These are phyloP conservation scores for Dryas alaskensis DNA, from an alignment of 306 rosid genomes.

Conservation along the genomic window DNA sequence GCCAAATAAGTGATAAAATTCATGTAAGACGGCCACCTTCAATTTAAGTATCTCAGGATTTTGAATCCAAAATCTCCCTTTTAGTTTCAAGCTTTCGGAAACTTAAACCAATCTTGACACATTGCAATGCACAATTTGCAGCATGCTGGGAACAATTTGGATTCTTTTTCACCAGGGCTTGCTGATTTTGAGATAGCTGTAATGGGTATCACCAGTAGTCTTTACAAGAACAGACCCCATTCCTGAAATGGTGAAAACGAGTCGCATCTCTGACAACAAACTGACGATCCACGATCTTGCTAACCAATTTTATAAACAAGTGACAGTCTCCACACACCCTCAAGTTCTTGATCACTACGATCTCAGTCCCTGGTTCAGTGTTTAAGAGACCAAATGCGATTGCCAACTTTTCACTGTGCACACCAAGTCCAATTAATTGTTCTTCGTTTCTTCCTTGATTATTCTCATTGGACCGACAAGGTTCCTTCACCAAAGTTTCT, in stretches of 20 bases:
- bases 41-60: not conserved
- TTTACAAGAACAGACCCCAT: conserved; percentile 82
- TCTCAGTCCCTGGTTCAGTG: conserved; percentile 52
- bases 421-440: conserved; percentile 36
- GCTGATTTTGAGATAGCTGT: not conserved
- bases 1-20: not conserved
- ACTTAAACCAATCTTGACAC: not conserved
- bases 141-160: not conserved
- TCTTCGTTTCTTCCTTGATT: conserved; percentile 41
- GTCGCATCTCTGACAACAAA: conserved; percentile 81
- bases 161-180: not conserved
- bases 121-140: not conserved
- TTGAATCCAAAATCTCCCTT: not conserved
- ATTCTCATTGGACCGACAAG: conserved; percentile 28
- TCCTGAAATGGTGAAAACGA: conserved; percentile 80
- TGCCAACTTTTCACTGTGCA: conserved; percentile 82
- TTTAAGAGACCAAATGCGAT: conserved; percentile 64
- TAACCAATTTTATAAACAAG: conserved; percentile 65
- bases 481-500: conserved; percentile 48
- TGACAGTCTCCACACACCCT: conserved; percentile 87
- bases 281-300: conserved; percentile 68
- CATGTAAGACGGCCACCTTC: not conserved
- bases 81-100: not conserved
- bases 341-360: conserved; percentile 73
- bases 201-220: conserved; percentile 62